A percentile compares a stretch with the other conserved stretches of the same genome.
These are phyloP conservation scores for Triticum urartu DNA, from an alignment of 176 grass and related monocot species.

Conservation along the genomic window DNA sequence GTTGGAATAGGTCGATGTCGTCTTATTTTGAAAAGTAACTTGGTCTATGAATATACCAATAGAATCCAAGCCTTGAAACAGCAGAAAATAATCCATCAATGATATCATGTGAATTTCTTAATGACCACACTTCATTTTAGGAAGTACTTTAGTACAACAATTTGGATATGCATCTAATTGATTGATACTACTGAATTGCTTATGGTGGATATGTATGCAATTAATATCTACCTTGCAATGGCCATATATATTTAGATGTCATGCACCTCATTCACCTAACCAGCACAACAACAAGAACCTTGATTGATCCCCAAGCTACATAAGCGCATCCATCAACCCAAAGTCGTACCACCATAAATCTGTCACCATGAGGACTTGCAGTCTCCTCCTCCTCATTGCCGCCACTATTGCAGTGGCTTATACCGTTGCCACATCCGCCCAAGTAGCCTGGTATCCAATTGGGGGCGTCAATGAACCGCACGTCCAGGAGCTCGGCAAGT, in stretches of 20 bases:
- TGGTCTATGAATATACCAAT: too few species aligned
- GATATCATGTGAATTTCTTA: too few species aligned
- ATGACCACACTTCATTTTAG: too few species aligned
- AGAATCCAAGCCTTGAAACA: too few species aligned
- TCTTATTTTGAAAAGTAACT: too few species aligned
- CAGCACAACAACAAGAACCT: background rate
- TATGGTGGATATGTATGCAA: background rate
- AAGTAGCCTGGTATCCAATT: conserved; percentile 17
- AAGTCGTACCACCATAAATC: background rate
- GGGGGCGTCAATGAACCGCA: conserved; percentile 16
- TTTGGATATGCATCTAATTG: too few species aligned
- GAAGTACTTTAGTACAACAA: too few species aligned
- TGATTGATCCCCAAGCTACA: background rate
- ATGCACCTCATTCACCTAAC: too few species aligned
- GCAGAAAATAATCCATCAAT: too few species aligned
- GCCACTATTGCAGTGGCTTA: background rate
- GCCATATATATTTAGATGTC: background rate
- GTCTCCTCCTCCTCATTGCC: background rate
- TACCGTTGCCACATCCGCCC: background rate
- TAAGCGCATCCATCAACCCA: background rate
- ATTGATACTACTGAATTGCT: too few species aligned
- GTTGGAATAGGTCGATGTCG: too few species aligned
- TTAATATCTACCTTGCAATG: background rate
- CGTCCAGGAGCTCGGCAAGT: conserved; percentile 37
- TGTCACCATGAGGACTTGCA: background rate